Evolutionary conservation across 495 filamentous ascomycete genomes (phyloP), one percentile per base, ranked within the genome.

Genomic region (Xanthoparmelia taractica): DNA sequence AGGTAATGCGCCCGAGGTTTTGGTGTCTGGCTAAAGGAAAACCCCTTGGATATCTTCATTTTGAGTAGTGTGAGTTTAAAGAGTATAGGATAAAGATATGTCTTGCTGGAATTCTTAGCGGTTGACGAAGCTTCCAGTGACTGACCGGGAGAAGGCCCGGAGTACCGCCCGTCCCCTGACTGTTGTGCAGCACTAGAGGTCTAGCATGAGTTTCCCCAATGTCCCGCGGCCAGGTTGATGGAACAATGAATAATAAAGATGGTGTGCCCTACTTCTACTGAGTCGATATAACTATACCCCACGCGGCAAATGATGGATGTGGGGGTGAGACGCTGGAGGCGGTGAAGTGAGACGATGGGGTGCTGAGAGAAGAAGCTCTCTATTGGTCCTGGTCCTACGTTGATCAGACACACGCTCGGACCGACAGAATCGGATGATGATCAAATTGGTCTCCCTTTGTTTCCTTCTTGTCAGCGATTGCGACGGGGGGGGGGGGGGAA

Each of bases 301-400:
- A 54, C 50, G 50, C 29, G 0, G 6, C 29, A 2, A 33, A 31
- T n/a, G 50, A 15, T 54, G 11, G 8, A 11, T 34, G 50, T 54
- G 50, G 50, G 50, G 50, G 50, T 54, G 50, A 54, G 11, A 29
- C 50, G 50, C 17, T 54, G 50, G 33, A n/a, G n/a, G 50, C 15
- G 50, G 50, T 33, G 29, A 18, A 33, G 8, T 3, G 17, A 8
- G 50, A 12, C 8, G 8, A 54, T n/a, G 17, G 3, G 1, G 50
- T 52, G 48, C 15, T 27, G 17, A 52, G 17, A 52, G 48, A 31
- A 15, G 48, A 11, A 6, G 25, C 23, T 31, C 23, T 31, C 29
- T n/a, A 54, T 54, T 54, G 17, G 50, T 33, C 29, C n/a, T 36
- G 34, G 4, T 10, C 34, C 4, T 54, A 20, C 17, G 17, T 10